These are phyloP conservation scores for Discostella pseudostelligera DNA, from an alignment of 108 stramenopile genomes.

Conservation along the genomic window DNA sequence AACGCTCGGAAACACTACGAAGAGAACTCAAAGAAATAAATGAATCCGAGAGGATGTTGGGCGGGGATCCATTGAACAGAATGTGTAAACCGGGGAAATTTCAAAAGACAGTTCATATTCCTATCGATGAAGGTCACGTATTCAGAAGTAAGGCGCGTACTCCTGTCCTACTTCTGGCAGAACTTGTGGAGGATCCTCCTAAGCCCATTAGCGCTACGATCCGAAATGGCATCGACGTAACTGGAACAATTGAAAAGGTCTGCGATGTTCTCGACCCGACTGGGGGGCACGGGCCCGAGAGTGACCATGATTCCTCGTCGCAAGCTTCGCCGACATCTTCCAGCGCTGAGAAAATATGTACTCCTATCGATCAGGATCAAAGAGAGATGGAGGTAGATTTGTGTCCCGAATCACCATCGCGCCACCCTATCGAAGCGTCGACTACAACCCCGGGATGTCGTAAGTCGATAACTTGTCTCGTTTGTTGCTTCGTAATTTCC, in stretches of 20 bases:
- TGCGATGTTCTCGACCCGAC: background rate
- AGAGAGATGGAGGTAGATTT: background rate
- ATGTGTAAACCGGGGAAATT: conserved; percentile 37
- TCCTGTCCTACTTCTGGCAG: conserved; percentile 76
- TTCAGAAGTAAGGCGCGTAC: conserved; percentile 90
- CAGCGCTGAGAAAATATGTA: background rate
- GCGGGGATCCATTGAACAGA: conserved; percentile 80
- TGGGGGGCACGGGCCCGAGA: background rate
- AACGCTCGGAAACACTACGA: conserved; percentile 50
- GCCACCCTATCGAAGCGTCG: background rate
- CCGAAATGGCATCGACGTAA: background rate
- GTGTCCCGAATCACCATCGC: conserved; percentile 7
- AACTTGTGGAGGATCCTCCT: conserved; percentile 43
- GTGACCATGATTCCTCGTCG: background rate
- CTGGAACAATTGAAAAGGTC: background rate
- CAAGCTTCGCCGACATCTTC: background rate
- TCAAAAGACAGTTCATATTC: conserved; percentile 63
- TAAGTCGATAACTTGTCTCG: conserved; percentile 4
- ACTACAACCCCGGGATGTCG: conserved; percentile 12
- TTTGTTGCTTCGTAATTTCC: conserved; percentile 10
- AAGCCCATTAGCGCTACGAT: background rate
- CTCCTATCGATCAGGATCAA: conserved; percentile 1
- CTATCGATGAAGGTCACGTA: conserved; percentile 82
- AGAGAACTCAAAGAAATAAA: conserved; percentile 65
- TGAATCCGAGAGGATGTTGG: conserved; percentile 66